A percentile compares a stretch with the other conserved stretches of the same genome.
Evolutionary conservation across 805 yeast species (phyloP).

Genomic region (Myxozyma melibiosi): DNA sequence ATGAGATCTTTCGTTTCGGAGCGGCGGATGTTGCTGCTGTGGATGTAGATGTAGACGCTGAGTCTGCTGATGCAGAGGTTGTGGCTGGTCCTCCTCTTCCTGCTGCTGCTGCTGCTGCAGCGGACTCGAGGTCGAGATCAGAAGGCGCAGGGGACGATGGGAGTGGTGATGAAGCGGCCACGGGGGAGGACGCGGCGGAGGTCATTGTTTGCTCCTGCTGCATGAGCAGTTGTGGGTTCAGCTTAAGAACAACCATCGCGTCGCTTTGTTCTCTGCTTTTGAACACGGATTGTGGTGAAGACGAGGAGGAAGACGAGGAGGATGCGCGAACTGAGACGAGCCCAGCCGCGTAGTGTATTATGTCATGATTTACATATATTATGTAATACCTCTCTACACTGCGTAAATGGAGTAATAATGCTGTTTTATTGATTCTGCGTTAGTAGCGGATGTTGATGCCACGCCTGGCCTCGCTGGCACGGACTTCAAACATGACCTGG

Average conservation of each 20-base stretch:
- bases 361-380: neutral
- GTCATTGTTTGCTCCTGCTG: constrained; percentile 17
- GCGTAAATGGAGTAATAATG: neutral
- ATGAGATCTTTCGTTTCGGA: constrained; percentile 9
- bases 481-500: constrained; percentile 91
- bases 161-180: constrained; percentile 12
- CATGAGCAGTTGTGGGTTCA: constrained; percentile 23
- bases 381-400: neutral
- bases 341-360: too few relatives aligned
- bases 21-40: neutral
- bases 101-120: neutral
- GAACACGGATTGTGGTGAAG: too few relatives aligned
- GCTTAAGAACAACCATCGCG: constrained; percentile 22
- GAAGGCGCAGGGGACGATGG: constrained; percentile 23
- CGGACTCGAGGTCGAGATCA: constrained; percentile 2
- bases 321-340: too few relatives aligned
- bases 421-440: neutral
- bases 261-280: neutral
- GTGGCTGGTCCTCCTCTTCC: neutral
- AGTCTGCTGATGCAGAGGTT: neutral
- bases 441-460: constrained; percentile 83
- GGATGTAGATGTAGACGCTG: too few relatives aligned
- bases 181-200: constrained; percentile 12
- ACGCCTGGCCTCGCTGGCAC: constrained; percentile 80
- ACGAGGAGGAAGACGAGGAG: too few relatives aligned